Percentiles rank a stretch among this genome's conserved stretches.
Conservation (phyloP, 495 filamentous ascomycete genomes). For the Tuber borchii region DNA sequence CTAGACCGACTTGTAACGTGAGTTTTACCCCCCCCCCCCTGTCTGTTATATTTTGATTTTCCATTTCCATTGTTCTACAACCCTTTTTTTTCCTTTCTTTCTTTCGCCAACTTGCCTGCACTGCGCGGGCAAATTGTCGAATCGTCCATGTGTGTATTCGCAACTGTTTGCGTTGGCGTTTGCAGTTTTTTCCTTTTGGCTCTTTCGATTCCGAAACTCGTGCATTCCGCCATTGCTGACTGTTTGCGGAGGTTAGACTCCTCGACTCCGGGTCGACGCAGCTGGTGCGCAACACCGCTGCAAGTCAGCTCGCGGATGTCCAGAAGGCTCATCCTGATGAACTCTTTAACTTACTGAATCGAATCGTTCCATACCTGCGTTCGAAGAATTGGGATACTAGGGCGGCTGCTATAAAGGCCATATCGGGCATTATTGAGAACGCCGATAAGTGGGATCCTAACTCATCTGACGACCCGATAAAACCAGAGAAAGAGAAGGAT, state of each 20-base stretch:
- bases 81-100: not conserved
- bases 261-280: constrained; percentile 93
- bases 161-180: constrained; percentile 15
- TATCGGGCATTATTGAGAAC: constrained; percentile 86
- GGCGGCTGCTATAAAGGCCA: constrained; percentile 80
- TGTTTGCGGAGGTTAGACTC: constrained; percentile 52
- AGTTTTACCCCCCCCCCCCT: constrained; percentile 46
- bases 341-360: constrained; percentile 91
- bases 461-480: constrained; percentile 53
- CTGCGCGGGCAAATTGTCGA: constrained; percentile 31
- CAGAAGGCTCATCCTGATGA: constrained; percentile 97
- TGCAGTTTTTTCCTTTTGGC: not conserved
- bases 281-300: constrained; percentile 90
- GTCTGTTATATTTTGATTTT: constrained; percentile 22
- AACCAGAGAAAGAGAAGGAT: constrained; percentile 46
- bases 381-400: constrained; percentile 95
- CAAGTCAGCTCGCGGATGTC: constrained; percentile 91
- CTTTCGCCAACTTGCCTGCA: not conserved
- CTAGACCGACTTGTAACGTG: constrained; percentile 91
- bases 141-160: constrained; percentile 11
- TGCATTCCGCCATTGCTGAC: constrained; percentile 33
- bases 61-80: not conserved
- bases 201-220: not conserved
- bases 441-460: constrained; percentile 86
- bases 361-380: constrained; percentile 83